A percentile compares a stretch with the other conserved stretches of the same genome.
Evolutionary conservation across 192 early-diverging fungal genomes (phyloP).

Genomic region (Umbelopsis ramanniana): DNA sequence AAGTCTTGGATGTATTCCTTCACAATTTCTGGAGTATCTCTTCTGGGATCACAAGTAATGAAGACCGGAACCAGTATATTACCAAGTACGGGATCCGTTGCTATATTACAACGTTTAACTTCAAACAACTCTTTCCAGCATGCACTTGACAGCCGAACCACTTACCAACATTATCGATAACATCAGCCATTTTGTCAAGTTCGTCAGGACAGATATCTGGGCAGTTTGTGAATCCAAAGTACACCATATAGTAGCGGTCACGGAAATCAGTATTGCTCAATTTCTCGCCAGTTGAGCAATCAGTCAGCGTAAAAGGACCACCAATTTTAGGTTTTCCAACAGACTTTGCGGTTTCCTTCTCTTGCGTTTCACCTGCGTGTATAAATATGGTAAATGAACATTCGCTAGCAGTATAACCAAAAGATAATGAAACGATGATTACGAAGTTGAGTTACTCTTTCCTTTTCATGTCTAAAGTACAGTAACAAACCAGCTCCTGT

Average conservation of each 20-base stretch:
- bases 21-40: conserved; percentile 86
- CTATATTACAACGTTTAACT: not conserved
- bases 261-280: conserved; percentile 78
- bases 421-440: conserved; percentile 4
- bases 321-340: conserved; percentile 90
- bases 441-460: conserved; percentile 53
- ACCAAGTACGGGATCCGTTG: conserved; percentile 17
- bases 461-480: conserved; percentile 70
- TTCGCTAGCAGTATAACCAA: not conserved
- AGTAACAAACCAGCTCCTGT: conserved; percentile 63
- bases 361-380: conserved; percentile 33
- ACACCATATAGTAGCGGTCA: conserved; percentile 88
- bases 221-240: conserved; percentile 99
- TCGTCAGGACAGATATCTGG: conserved; percentile 99
- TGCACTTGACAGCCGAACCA: not conserved
- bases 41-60: conserved; percentile 95
- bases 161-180: conserved; percentile 77
- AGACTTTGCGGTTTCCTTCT: conserved; percentile 41
- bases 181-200: conserved; percentile 95
- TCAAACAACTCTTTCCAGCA: not conserved
- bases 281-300: conserved; percentile 71
- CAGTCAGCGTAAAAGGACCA: conserved; percentile 84
- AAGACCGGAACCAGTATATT: conserved; percentile 84
- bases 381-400: not conserved
- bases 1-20: conserved; percentile 84